Conservation (phyloP, 2,329 filamentous ascomycete genomes). For the Arthrobotrys conoides region DNA sequence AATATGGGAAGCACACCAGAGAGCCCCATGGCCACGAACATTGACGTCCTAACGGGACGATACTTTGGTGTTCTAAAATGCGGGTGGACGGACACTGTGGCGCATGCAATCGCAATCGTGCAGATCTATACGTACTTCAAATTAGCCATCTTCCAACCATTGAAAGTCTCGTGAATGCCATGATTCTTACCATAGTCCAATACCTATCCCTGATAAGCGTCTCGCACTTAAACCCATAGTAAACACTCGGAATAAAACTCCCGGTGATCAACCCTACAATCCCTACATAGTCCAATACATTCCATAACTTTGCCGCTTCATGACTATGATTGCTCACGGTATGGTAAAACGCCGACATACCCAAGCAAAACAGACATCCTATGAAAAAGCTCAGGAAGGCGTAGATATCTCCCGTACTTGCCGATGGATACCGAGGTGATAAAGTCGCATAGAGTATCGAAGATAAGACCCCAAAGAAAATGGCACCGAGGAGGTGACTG, state of each 20-base stretch:
- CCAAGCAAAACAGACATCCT: slow-evolving; percentile 80
- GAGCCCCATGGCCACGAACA: slow-evolving; percentile 90
- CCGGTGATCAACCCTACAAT: slow-evolving; percentile 94
- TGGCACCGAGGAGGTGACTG: slow-evolving; percentile 78
- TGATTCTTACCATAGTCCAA: slow-evolving; percentile 77
- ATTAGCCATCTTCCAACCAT: slow-evolving; percentile 7
- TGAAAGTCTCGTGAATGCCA: neutral
- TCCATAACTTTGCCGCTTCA: slow-evolving; percentile 83
- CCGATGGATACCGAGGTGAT: slow-evolving; percentile 76
- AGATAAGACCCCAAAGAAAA: slow-evolving; percentile 69
- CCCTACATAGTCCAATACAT: slow-evolving; percentile 93
- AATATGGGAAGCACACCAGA: slow-evolving; percentile 86
- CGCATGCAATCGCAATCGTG: slow-evolving; percentile 81
- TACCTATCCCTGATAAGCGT: slow-evolving; percentile 78
- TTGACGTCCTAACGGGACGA: slow-evolving; percentile 85
- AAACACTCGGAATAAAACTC: slow-evolving; percentile 88
- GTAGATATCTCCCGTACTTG: slow-evolving; percentile 75
- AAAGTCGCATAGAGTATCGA: slow-evolving; percentile 73
- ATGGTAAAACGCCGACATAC: slow-evolving; percentile 89
- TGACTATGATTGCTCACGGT: slow-evolving; percentile 87
- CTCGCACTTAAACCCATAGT: slow-evolving; percentile 85
- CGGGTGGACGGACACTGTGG: slow-evolving; percentile 82
- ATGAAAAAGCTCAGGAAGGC: slow-evolving; percentile 84
- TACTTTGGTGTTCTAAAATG: slow-evolving; percentile 86
- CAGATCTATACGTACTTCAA: slow-evolving; percentile 76